Evolutionary conservation across 2,329 filamentous ascomycete genomes (phyloP).

Genomic region (Chaetomium sp.): DNA sequence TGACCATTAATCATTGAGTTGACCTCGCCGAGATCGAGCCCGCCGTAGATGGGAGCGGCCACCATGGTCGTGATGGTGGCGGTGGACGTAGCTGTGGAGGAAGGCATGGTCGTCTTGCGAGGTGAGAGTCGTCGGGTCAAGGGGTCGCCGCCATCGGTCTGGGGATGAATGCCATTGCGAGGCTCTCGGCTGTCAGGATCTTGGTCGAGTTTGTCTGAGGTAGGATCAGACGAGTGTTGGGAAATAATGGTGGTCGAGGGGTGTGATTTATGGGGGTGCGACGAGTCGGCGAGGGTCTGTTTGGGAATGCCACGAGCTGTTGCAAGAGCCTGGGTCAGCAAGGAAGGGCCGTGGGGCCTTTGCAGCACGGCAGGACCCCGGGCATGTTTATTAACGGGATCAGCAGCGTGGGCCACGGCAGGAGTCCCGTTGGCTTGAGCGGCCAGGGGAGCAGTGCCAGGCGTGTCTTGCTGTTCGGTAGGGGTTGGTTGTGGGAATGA

Average conservation of each 20-base stretch:
- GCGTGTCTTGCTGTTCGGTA: conserved; percentile 13
- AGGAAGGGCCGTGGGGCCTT: conserved; percentile 45
- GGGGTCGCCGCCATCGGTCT: conserved; percentile 30
- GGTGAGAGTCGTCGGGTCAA: conserved; percentile 32
- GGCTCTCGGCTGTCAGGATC: conserved; percentile 19
- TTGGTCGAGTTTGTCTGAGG: neutral
- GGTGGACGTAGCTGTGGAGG: conserved; percentile 20
- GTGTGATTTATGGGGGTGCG: conserved; percentile 21
- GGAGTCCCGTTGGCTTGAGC: conserved; percentile 17
- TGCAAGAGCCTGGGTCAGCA: conserved; percentile 52
- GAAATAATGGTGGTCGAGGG: conserved; percentile 9
- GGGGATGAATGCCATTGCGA: conserved; percentile 32
- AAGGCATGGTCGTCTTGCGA: conserved; percentile 24
- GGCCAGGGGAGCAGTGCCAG: conserved; percentile 19
- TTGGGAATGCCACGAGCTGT: conserved; percentile 48
- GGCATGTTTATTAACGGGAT: conserved; percentile 41
- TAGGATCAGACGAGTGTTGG: conserved; percentile 16
- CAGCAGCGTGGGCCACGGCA: conserved; percentile 29
- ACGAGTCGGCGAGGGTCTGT: conserved; percentile 21
- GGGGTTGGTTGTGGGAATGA: conserved; percentile 7
- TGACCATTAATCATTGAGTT: conserved; percentile 31
- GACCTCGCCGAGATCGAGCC: conserved; percentile 30
- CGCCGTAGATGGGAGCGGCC: conserved; percentile 20
- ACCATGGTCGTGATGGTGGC: neutral
- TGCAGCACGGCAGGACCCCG: conserved; percentile 36